These are phyloP conservation scores for Phytopythium helicoides DNA, from an alignment of 352 stramenopile species.

Conservation along the genomic window DNA sequence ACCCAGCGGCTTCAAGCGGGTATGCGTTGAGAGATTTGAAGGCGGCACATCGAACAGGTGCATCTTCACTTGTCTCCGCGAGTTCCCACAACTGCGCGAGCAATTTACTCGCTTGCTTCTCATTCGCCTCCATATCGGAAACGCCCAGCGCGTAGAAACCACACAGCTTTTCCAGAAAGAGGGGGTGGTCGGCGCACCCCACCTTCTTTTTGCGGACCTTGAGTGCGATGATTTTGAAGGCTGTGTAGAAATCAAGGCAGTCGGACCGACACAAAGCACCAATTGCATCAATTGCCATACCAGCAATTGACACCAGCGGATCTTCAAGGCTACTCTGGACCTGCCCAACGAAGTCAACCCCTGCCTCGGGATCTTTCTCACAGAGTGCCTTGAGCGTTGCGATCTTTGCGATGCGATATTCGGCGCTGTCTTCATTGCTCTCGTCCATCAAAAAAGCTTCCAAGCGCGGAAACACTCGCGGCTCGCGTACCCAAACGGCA, in stretches of 20 bases:
- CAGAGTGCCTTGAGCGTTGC: slow-evolving; percentile 66
- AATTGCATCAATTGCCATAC: slow-evolving; percentile 68
- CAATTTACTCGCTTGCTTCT: slow-evolving; percentile 41
- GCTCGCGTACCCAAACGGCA: slow-evolving; percentile 62
- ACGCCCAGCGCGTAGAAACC: slow-evolving; percentile 47
- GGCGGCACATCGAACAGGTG: slow-evolving; percentile 38
- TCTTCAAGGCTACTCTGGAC: slow-evolving; percentile 65
- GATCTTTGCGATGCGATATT: slow-evolving; percentile 44
- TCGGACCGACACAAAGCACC: slow-evolving; percentile 49
- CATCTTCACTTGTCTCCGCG: slow-evolving; percentile 19
- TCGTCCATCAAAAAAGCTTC: slow-evolving; percentile 49
- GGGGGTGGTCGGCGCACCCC: slow-evolving; percentile 29
- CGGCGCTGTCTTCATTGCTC: slow-evolving; percentile 8
- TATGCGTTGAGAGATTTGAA: slow-evolving; percentile 44
- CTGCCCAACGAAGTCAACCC: slow-evolving; percentile 61
- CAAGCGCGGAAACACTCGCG: slow-evolving; percentile 61
- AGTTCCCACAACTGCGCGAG: slow-evolving; percentile 53
- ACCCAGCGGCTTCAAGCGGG: slow-evolving; percentile 39
- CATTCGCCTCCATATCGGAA: slow-evolving; percentile 33
- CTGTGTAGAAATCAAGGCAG: slow-evolving; percentile 73
- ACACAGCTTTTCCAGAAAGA: slow-evolving; percentile 60
- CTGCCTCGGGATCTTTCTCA: slow-evolving; percentile 54
- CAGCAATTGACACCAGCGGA: slow-evolving; percentile 39
- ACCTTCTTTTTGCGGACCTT: slow-evolving; percentile 75
- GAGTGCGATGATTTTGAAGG: slow-evolving; percentile 67